Conservation (phyloP, 2,329 filamentous ascomycete genomes). For the Apiospora phragmitis region DNA sequence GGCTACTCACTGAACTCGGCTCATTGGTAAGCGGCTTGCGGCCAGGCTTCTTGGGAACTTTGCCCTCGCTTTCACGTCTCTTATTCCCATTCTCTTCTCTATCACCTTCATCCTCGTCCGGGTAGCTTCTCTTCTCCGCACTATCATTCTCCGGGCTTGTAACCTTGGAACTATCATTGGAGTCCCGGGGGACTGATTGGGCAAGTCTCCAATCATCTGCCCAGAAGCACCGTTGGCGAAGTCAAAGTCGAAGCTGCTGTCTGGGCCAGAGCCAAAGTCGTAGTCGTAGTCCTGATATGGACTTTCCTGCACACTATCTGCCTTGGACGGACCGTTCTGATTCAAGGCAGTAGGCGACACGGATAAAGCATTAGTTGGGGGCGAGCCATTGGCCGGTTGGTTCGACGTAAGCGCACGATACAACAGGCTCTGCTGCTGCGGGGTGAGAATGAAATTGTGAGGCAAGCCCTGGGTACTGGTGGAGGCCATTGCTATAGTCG, state of each 20-base stretch:
- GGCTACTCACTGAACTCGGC: conserved; percentile 77
- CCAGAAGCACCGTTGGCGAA: conserved; percentile 53
- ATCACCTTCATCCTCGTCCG: conserved; percentile 70
- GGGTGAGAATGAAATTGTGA: conserved; percentile 67
- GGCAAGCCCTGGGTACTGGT: conserved; percentile 45
- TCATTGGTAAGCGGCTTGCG: conserved; percentile 93
- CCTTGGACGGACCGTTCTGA: conserved; percentile 45
- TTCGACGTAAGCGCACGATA: conserved; percentile 77
- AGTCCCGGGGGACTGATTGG: conserved; percentile 44
- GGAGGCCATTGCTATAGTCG: conserved; percentile 47
- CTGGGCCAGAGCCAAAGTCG: conserved; percentile 73
- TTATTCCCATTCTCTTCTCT: conserved; percentile 53
- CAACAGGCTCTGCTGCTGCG: conserved; percentile 74
- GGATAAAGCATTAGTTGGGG: conserved; percentile 39
- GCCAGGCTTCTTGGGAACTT: conserved; percentile 88
- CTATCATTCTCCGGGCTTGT: conserved; percentile 63
- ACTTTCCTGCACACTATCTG: conserved; percentile 66
- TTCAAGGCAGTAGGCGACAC: conserved; percentile 51
- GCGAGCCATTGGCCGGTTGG: conserved; percentile 40
- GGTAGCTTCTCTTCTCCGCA: conserved; percentile 71
- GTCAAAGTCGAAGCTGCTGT: conserved; percentile 77
- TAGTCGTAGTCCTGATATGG: conserved; percentile 83
- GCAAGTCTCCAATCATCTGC: conserved; percentile 76
- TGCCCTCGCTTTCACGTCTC: conserved; percentile 80
- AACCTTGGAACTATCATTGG: conserved; percentile 44